phyloP scores from a whole-genome alignment of 768 basidiomycete species.

The Cystoderma amianthinum region DNA sequence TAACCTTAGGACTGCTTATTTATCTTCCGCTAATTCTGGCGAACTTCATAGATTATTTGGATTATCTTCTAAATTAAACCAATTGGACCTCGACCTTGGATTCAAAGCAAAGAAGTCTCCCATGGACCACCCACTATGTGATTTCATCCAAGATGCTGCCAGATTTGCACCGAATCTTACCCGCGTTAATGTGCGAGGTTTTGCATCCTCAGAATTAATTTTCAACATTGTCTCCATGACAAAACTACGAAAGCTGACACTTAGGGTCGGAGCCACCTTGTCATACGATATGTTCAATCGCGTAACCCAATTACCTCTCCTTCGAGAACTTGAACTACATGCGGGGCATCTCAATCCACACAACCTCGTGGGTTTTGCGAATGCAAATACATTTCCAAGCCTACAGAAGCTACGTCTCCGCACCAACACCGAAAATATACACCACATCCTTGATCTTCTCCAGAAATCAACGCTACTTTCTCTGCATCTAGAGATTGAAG shows the following conservation, averaged over 20 bases:
- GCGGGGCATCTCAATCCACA: constrained; percentile 26
- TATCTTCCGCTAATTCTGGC: constrained; percentile 18
- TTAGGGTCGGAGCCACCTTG: constrained; percentile 31
- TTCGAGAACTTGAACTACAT: constrained; percentile 37
- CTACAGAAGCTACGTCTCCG: constrained; percentile 33
- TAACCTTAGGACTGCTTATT: constrained; percentile 18
- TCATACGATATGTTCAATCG: constrained; percentile 25
- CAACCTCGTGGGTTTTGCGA: constrained; percentile 5
- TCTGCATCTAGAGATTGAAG: constrained; percentile 31
- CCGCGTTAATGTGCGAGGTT: constrained; percentile 32
- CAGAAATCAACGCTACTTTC: constrained; percentile 22
- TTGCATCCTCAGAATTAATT: constrained; percentile 19
- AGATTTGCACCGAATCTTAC: constrained; percentile 21
- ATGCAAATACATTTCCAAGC: constrained; percentile 21
- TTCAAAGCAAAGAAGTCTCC: constrained; percentile 18
- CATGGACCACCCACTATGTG: constrained; percentile 12
- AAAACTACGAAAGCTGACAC: constrained; percentile 25
- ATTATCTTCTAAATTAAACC: constrained; percentile 23
- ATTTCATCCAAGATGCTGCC: constrained; percentile 20
- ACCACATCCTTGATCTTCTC: constrained; percentile 24
- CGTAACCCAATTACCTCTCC: constrained; percentile 26
- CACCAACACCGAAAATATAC: constrained; percentile 22
- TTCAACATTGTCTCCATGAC: constrained; percentile 21
- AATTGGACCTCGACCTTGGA: constrained; percentile 32
- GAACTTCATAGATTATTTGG: constrained; percentile 20